Evolutionary conservation across 225 moss, liverwort and hornwort species (phyloP).

Genomic region (Pseudoscleropodium purum): DNA sequence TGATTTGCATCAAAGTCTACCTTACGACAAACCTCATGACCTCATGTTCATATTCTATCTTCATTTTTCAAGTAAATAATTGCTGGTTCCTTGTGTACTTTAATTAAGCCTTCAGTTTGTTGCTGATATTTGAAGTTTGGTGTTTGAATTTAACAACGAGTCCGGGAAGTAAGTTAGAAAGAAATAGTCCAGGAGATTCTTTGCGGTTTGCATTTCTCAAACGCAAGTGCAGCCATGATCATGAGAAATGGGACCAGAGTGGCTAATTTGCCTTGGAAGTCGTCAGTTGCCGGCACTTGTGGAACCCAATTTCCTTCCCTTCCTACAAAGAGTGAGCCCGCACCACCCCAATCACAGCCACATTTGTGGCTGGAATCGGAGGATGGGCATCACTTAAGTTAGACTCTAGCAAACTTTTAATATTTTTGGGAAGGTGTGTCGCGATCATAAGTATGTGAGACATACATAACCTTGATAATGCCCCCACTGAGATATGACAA

Average conservation of each 20-base stretch:
- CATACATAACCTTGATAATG: background rate
- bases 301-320: too few species aligned
- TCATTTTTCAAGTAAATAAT: too few species aligned
- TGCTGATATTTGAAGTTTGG: background rate
- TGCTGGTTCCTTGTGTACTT: background rate
- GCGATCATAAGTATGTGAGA: background rate
- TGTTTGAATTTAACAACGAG: background rate
- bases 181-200: background rate
- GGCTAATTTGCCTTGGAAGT: too few species aligned
- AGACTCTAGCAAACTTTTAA: background rate
- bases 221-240: too few species aligned
- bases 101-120: background rate
- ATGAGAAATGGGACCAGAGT: too few species aligned
- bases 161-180: background rate
- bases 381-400: background rate
- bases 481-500: background rate
- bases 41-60: background rate
- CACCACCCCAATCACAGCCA: background rate
- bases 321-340: too few species aligned
- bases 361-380: background rate
- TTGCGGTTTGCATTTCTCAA: too few species aligned
- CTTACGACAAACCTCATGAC: background rate
- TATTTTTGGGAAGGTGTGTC: background rate
- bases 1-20: background rate
- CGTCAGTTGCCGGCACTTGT: too few species aligned